Evolutionary conservation across 1,284 basidiomycete species (phyloP), one percentile per base, ranked within the genome.

Genomic region (Phlebopus sp.): DNA sequence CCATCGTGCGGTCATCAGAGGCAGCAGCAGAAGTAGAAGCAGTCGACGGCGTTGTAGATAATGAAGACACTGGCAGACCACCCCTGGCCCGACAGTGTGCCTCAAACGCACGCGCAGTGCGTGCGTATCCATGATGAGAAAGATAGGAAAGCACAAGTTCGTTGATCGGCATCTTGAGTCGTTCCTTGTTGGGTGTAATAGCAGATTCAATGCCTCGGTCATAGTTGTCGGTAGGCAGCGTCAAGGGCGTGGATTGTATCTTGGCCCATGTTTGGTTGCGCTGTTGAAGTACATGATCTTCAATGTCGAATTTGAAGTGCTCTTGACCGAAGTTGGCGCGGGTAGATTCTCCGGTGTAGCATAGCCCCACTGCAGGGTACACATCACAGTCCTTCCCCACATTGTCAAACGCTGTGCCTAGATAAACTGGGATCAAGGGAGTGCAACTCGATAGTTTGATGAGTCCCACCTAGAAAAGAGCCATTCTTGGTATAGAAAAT

Each of bases 401-500:
- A 51, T 83, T 79, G 29, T 84, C 79, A 61, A 92, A 92, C 3
- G 83, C 82, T 51, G 76, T 69, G 23, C 83, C 90, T 88, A 50
- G 4, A 31, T 35, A 36, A 35, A n/a, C 41, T 15, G 51, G 58
- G 44, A 48, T 52, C 38, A 47, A 30, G 35, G 44, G 35, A 31
- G 52, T 21, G 34, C 15, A 25, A 15, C 34, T 11, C 37, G 30
- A n/a, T 14, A 46, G 44, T 3, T 6, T 38, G 42, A 34, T 42
- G 18, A 27, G 31, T 59, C 72, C 46, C 67, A 87, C 92, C 89
- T 42, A 95, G 73, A 52, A 89, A 76, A 31, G 72, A 68, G 13
- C 91, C 91, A 55, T 96, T 96, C 71, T 89, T 93, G 18, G 94
- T 97, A 64, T 87, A 96, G 69, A 97, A 97, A 0, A 84, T 85